Evolutionary conservation across 495 filamentous ascomycete genomes (phyloP).

Genomic region (Penicillium taxi): DNA sequence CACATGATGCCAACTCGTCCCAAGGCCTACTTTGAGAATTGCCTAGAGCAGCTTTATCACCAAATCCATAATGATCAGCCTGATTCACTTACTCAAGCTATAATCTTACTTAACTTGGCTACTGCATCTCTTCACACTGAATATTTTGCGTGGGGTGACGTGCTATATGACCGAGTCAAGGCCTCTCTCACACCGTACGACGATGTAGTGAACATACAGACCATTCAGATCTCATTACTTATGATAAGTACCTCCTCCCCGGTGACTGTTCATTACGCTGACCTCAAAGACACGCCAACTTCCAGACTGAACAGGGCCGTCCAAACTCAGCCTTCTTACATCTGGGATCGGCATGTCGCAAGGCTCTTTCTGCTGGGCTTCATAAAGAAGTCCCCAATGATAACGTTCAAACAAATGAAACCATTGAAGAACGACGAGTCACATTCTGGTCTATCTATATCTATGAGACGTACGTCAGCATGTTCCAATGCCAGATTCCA

Average conservation of each 20-base stretch:
- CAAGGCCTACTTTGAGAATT: constrained; percentile 18
- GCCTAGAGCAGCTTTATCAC: constrained; percentile 28
- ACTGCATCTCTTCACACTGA: constrained; percentile 27
- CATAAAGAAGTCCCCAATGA: constrained; percentile 33
- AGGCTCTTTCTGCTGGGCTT: constrained; percentile 35
- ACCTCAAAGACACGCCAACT: constrained; percentile 32
- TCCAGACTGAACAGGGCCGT: constrained; percentile 35
- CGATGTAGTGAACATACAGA: constrained; percentile 38
- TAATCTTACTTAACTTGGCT: constrained; percentile 28
- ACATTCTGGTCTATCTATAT: constrained; percentile 38
- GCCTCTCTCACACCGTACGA: constrained; percentile 26
- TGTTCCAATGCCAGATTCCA: not conserved
- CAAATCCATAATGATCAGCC: constrained; percentile 12
- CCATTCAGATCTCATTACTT: constrained; percentile 34
- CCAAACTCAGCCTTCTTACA: constrained; percentile 38
- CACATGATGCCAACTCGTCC: constrained; percentile 28
- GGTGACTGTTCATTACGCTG: no score
- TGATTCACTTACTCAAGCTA: constrained; percentile 20
- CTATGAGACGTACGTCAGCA: constrained; percentile 31
- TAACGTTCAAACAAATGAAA: constrained; percentile 19
- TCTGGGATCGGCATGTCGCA: constrained; percentile 31
- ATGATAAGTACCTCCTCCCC: constrained; percentile 32
- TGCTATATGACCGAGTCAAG: constrained; percentile 35
- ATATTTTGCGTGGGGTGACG: constrained; percentile 31
- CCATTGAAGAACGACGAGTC: constrained; percentile 27